Evolutionary conservation across 371 early-diverging fungal genomes (phyloP).

Genomic region (Gilbertella persicaria): DNA sequence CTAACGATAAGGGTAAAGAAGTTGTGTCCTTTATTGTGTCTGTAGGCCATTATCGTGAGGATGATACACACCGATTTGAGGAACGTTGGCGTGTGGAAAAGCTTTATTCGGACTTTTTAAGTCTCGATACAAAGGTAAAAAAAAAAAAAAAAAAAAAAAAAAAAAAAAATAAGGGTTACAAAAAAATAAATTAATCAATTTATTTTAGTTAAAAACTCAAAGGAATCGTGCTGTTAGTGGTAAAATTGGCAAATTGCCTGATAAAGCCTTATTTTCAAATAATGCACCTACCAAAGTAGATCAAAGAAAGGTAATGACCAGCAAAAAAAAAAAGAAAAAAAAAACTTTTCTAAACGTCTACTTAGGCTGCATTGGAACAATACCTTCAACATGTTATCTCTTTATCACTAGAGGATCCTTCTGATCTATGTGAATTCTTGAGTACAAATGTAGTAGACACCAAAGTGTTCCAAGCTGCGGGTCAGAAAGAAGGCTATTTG

Average conservation of each 20-base stretch:
- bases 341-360: neutral
- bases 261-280: constrained; percentile 76
- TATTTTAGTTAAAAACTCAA: constrained; percentile 51
- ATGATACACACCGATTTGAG: constrained; percentile 22
- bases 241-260: constrained; percentile 76
- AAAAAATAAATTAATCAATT: neutral
- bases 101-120: constrained; percentile 80
- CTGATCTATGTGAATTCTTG: constrained; percentile 77
- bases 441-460: constrained; percentile 66
- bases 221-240: constrained; percentile 47
- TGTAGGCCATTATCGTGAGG: constrained; percentile 30
- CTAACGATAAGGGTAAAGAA: constrained; percentile 79
- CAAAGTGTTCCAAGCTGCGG: constrained; percentile 25
- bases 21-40: constrained; percentile 62
- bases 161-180: neutral
- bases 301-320: constrained; percentile 58
- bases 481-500: constrained; percentile 76
- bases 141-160: neutral
- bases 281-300: constrained; percentile 77
- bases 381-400: constrained; percentile 72
- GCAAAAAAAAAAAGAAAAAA: neutral
- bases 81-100: constrained; percentile 86
- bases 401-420: constrained; percentile 60
- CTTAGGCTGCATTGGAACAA: constrained; percentile 68
- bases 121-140: constrained; percentile 73